Base-by-base conservation (phyloP, 805 yeast species). In the Isabelozyma gotoi region DNA sequence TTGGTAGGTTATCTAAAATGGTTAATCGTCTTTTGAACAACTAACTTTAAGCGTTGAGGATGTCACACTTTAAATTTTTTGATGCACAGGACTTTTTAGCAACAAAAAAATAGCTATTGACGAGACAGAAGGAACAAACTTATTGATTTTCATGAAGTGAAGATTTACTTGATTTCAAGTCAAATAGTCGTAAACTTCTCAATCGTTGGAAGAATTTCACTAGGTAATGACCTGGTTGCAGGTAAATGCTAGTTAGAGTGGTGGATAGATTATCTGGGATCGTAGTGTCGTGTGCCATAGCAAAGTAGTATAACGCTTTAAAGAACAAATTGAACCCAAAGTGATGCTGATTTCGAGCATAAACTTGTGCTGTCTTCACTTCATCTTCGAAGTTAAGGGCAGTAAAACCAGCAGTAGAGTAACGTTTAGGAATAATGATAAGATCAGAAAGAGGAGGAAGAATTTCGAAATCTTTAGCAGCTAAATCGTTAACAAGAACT, bases 241-340 rank as follows among this genome's bases (percentile, higher is more conserved):
- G 29, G 12, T 18, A 17, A 29, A 35, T 15, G 33, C 24, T 34
- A 36, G 12, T 7, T 33, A 14, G 3, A n/a, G 11, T 20, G 6
- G 7, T 10, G 6, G n/a, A 5, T 21, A 21, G 5, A 11, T 12
- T 7, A 20, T 32, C 20, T 14, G 12, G 10, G 21, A 11, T 19
- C 8, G 19, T 11, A n/a, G n/a, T 35, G 31, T 10, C n/a, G 12
- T 24, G 12, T 10, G 33, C 39, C n/a, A 39, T 36, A 8, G 50
- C 45, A 39, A 49, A 56, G 18, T 31, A 27, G 34, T 51, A 51
- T 5, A 60, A 31, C 2, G 62, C 42, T 36, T 43, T 51, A 16
- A 50, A 37, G 40, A 52, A 59, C 12, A 52, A 47, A 17, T 47
- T 51, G 39, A 56, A 56, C 16, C 57, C 56, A 41, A 58, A 56